Conservation (phyloP, 148 eudicot species). For the Rhododendron molle region DNA sequence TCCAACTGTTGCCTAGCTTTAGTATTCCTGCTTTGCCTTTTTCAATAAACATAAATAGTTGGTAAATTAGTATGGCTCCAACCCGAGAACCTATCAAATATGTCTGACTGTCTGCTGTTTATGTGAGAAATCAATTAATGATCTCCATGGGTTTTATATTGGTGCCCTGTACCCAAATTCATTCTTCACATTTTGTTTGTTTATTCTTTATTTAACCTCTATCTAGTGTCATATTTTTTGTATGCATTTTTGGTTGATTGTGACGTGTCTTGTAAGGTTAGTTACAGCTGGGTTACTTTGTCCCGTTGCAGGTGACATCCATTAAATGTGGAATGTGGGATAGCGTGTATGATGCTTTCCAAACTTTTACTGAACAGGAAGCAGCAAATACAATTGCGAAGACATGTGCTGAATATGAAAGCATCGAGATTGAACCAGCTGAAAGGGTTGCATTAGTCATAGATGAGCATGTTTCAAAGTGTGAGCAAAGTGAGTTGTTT, state of each 20-base stretch:
- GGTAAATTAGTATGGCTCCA: neutral
- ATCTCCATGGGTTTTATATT: neutral
- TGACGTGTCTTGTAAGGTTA: neutral
- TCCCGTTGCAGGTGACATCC: conserved; percentile 59
- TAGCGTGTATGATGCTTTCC: conserved; percentile 74
- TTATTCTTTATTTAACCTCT: neutral
- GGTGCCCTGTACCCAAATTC: neutral
- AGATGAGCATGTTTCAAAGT: neutral
- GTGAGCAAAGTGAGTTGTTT: conserved; percentile 37
- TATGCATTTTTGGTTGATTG: neutral
- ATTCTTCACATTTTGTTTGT: neutral
- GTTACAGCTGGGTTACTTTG: neutral
- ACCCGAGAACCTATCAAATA: neutral
- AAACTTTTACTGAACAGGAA: conserved; percentile 40
- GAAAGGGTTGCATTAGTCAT: conserved; percentile 23
- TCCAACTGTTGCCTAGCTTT: neutral
- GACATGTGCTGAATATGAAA: conserved; percentile 31
- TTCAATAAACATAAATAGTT: neutral
- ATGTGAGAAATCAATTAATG: neutral
- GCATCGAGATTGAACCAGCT: conserved; percentile 50
- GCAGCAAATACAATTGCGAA: conserved; percentile 22
- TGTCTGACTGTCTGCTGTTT: neutral
- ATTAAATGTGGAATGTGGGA: conserved; percentile 83
- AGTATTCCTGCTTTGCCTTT: neutral
- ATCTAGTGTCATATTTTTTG: neutral